Evolutionary conservation across 2,329 filamentous ascomycete species (phyloP).

Genomic region (Diaporthe batatas): DNA sequence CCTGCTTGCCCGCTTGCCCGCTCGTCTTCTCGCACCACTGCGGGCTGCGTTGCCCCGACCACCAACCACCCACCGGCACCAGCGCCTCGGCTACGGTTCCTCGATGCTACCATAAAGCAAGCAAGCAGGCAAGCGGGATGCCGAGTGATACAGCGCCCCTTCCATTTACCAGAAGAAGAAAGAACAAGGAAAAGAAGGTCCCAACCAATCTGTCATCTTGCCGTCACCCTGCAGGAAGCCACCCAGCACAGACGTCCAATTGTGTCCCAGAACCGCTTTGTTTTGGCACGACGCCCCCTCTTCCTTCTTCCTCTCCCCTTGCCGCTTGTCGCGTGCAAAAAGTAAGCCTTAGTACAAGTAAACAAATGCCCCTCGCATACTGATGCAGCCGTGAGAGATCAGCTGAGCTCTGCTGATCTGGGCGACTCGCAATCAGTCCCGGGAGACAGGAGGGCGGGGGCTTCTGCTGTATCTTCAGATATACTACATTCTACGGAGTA

Average conservation of each 20-base stretch:
- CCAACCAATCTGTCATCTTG: constrained; percentile 28
- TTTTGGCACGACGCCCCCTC: constrained; percentile 31
- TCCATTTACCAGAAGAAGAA: neutral
- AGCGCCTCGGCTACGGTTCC: constrained; percentile 9
- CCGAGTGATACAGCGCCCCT: neutral
- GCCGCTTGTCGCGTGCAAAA: constrained; percentile 21
- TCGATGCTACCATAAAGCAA: constrained; percentile 7
- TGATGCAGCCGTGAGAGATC: constrained; percentile 30
- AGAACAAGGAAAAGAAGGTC: neutral
- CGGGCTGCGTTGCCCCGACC: constrained; percentile 25
- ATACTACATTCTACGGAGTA: neutral
- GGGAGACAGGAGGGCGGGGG: too few species aligned
- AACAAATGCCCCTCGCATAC: constrained; percentile 9
- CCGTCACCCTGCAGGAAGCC: constrained; percentile 31
- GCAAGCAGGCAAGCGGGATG: neutral
- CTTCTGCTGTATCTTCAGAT: neutral
- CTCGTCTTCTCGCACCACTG: constrained; percentile 12
- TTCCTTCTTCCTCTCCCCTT: neutral
- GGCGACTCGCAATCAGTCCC: neutral
- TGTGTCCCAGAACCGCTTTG: constrained; percentile 15
- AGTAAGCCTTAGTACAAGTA: constrained; percentile 14
- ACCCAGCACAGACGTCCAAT: constrained; percentile 32
- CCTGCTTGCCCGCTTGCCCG: neutral
- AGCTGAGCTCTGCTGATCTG: constrained; percentile 22
- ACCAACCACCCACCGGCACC: constrained; percentile 31